Evolutionary conservation across 176 grass and related monocot genomes (phyloP), one percentile per base, ranked within the genome.

Genomic region (Paspalum vaginatum): DNA sequence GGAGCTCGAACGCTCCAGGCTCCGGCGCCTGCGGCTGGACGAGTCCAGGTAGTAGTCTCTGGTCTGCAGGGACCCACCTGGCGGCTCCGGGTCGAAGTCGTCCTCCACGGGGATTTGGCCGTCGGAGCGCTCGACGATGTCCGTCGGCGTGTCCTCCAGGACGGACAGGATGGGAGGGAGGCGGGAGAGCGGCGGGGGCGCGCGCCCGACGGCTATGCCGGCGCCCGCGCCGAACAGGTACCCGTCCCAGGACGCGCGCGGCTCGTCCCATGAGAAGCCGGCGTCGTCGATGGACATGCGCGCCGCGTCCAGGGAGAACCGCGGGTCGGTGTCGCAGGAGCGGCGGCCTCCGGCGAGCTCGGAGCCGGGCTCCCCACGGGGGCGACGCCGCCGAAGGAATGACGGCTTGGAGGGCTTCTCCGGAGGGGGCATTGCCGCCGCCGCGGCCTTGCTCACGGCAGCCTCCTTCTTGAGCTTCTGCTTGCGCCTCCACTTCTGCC

Each of bases 391-490:
- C 16, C 85, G 64, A 2, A 90, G 85, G 85, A 88, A 89, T 7
- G 95, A 92, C 0, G 87, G 77, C 53, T 87, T 92, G 52, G 83
- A 78, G 5, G 83, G 83, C 67, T 86, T 97, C 52, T 84, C 86
- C 8, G 75, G 76, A 1, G 69, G 70, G 1, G 88, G 83, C 80
- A 89, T 85, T 63, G 89, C 85, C 2, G 87, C 82, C 0, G 77
- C 88, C 2, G 87, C 85, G 8, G 87, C 84, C 82, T 90, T 91
- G 89, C 83, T 90, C 69, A 93, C 83, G 27, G 79, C 81, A 18
- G 84, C 83, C 82, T 98, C 85, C 77, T 92, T 98, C 89, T 98
- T 98, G 61, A 98, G 72, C 89, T 98, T 98, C 87, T 98, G 95
- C 68, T 92, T 92, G 70, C 92, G 88, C 11, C 92, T 83, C 95